phyloP scores from a whole-genome alignment of 1,139 yeast species.

The Yamadazyma triangularis region DNA sequence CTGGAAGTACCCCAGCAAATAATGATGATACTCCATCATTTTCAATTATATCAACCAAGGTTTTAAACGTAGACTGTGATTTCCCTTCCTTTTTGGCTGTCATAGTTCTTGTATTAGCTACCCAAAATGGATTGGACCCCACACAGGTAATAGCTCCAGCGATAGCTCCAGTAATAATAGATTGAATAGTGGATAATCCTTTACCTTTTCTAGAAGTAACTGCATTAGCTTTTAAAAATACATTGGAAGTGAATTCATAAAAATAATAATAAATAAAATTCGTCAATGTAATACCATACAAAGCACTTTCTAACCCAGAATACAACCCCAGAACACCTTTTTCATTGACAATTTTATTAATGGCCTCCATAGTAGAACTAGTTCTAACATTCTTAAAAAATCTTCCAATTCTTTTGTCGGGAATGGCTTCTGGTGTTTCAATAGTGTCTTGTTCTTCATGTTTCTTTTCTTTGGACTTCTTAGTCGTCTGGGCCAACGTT shows the following conservation, averaged over 20 bases:
- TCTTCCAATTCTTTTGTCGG: conserved; percentile 1
- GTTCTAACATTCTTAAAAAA: conserved; percentile 17
- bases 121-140: conserved; percentile 94
- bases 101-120: conserved; percentile 80
- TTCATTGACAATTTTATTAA: conserved; percentile 47
- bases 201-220: conserved; percentile 20
- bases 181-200: conserved; percentile 62
- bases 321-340: conserved; percentile 75
- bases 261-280: conserved; percentile 89
- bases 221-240: conserved; percentile 41
- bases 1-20: conserved; percentile 84
- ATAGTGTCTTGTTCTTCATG: conserved; percentile 12
- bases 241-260: conserved; percentile 66
- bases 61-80: conserved; percentile 42
- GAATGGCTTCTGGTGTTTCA: conserved; percentile 1
- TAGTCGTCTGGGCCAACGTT: conserved; percentile 74
- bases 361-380: conserved; percentile 27
- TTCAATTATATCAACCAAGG: conserved; percentile 58
- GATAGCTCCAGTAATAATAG: conserved; percentile 74
- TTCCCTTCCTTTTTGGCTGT: conserved; percentile 47
- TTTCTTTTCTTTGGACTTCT: conserved; percentile 22
- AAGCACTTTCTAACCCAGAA: conserved; percentile 83
- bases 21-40: conserved; percentile 70
- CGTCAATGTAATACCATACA: conserved; percentile 80
- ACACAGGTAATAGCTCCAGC: conserved; percentile 87